Base-by-base conservation (phyloP, 176 grass and related monocot genomes). In the Hsuehochloa calcarea region DNA sequence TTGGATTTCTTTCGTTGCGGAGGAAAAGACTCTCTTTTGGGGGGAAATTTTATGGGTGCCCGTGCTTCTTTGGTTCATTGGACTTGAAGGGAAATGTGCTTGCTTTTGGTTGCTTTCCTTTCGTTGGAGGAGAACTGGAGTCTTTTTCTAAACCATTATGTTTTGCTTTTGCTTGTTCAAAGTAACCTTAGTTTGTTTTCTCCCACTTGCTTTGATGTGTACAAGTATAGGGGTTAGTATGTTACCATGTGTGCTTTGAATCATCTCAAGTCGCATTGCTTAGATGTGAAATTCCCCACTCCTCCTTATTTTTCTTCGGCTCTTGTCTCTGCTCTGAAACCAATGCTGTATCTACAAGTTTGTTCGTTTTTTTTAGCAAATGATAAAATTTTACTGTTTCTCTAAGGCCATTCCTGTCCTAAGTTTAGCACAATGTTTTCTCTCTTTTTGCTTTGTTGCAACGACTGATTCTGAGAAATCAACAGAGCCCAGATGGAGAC, bases 401-500 rank as follows among this genome's bases (percentile, higher is more conserved):
- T 86, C 54, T 51, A 27, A 40, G 11, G 63, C 39, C 41, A 47
- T 41, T 47, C 37, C 1, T 80, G 3, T 19, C 45, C 26, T 72
- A 52, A 39, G 23, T 66, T 60, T 27, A 60, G 34, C 45, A 65
- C 34, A 25, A 35, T 66, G 5, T 35, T 9, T 22, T 38, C 0
- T 8, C 0, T 59, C 34, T 20, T 70, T 29, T 16, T 20, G 2
- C 38, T 60, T 69, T 73, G 7, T 72, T 47, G 27, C 84, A 62
- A 79, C n/a, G 8, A 87, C 60, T 87, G 29, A 87, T 35, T 74
- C 8, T 68, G 60, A 56, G 8, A 27, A 77, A 45, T 66, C 14
- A 25, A 86, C 86, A 94, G 92, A 91, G 92, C 71, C 92, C 89
- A n/a, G 92, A 94, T 16, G 92, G 92, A 31, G 92, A 94, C 80